Conservation (phyloP, 1,139 yeast genomes). For the Zygoascus hellenicus region DNA sequence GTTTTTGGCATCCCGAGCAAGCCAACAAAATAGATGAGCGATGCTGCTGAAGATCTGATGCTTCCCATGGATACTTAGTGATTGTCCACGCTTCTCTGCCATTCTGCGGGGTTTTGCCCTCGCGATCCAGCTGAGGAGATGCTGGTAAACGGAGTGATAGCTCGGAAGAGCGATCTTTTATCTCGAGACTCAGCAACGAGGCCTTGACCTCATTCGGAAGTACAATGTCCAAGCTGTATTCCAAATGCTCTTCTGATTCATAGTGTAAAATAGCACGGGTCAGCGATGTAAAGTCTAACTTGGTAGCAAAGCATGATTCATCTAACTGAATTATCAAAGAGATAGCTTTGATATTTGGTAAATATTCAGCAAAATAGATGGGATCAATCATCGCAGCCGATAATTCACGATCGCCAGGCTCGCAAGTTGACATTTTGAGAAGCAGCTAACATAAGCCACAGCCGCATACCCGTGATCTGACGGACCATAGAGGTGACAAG, state of each 20-base stretch:
- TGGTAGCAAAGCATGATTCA: constrained; percentile 12
- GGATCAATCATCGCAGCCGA: constrained; percentile 1
- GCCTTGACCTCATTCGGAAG: constrained; percentile 24
- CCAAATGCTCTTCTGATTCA: constrained; percentile 1
- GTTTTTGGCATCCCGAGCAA: constrained; percentile 10
- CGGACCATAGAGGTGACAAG: too few relatives aligned
- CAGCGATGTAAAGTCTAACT: constrained; percentile 18
- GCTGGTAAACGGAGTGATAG: constrained; percentile 25
- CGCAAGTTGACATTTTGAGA: background rate
- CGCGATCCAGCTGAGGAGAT: constrained; percentile 18
- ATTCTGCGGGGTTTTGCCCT: background rate
- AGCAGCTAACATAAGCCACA: background rate
- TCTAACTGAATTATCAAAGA: constrained; percentile 25
- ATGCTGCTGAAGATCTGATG: constrained; percentile 12
- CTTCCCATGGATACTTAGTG: constrained; percentile 21
- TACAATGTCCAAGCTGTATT: constrained; percentile 7
- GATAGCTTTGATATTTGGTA: constrained; percentile 28
- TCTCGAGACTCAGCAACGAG: constrained; percentile 15
- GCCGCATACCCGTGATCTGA: background rate
- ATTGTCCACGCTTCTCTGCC: constrained; percentile 4
- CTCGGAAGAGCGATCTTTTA: constrained; percentile 10
- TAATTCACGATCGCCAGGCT: background rate
- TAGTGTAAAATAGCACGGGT: constrained; percentile 18
- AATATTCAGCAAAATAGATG: constrained; percentile 32
- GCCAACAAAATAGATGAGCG: background rate